Conservation (phyloP, 495 filamentous ascomycete genomes). For the Articulospora tetracladia region DNA sequence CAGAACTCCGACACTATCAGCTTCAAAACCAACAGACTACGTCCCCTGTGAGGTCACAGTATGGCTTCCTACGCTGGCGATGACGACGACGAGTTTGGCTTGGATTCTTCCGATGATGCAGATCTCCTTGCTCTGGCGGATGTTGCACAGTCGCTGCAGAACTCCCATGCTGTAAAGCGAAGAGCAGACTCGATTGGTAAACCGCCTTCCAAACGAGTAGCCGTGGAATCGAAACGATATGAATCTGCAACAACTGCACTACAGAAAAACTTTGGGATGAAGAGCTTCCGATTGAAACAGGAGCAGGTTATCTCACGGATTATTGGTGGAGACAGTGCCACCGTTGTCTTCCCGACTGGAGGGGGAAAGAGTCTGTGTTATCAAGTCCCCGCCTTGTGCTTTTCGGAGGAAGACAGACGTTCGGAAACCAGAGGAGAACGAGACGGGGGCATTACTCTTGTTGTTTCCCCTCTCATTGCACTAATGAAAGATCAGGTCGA, state of each 20-base stretch:
- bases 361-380: slow-evolving; percentile 57
- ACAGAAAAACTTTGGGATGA: slow-evolving; percentile 40
- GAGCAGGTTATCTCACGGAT: slow-evolving; percentile 45
- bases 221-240: slow-evolving; percentile 12
- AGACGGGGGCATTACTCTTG: slow-evolving; percentile 43
- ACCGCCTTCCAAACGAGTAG: slow-evolving; percentile 13
- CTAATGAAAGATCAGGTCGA: slow-evolving; percentile 60
- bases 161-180: not conserved
- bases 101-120: slow-evolving; percentile 11
- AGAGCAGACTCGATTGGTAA: not conserved
- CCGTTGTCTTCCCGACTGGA: slow-evolving; percentile 56
- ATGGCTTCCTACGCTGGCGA: no score
- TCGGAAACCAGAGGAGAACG: slow-evolving; percentile 19
- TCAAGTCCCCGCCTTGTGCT: slow-evolving; percentile 52
- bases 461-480: slow-evolving; percentile 52
- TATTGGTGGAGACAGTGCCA: slow-evolving; percentile 43
- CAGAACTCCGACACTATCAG: no score
- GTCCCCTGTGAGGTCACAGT: no score
- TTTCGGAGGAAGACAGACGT: slow-evolving; percentile 40
- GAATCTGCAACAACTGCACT: slow-evolving; percentile 31
- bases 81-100: slow-evolving; percentile 10
- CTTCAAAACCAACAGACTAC: no score
- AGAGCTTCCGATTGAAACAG: slow-evolving; percentile 49
- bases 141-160: not conserved
- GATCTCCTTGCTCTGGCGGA: slow-evolving; percentile 14